Evolutionary conservation across 345 rosid genomes (phyloP).

Genomic region (Mallotus nudiflorus): DNA sequence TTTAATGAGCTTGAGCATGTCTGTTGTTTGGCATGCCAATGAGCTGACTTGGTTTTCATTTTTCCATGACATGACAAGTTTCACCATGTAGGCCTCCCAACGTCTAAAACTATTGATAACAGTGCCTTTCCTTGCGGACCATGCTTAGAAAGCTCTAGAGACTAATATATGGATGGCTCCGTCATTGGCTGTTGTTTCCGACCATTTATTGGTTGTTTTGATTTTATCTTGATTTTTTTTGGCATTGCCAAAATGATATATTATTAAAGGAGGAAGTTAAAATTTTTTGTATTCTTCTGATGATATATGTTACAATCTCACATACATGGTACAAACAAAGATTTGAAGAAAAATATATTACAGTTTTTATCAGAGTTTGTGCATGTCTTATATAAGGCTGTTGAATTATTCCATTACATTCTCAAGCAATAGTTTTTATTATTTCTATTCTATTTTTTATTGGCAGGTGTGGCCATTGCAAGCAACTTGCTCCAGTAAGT

Average conservation of each 20-base stretch:
- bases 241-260: not conserved
- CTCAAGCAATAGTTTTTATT: not conserved
- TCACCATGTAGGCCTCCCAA: not conserved
- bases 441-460: not conserved
- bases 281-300: not conserved
- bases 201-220: too few relatives aligned
- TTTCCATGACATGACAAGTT: not conserved
- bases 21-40: constrained; percentile 3
- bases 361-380: not conserved
- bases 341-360: not conserved
- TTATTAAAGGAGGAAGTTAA: not conserved
- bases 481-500: constrained; percentile 93
- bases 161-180: not conserved
- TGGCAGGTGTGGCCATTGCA: constrained; percentile 99
- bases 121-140: too few relatives aligned
- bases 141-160: not conserved
- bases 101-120: too few relatives aligned
- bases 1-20: not conserved
- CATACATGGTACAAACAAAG: not conserved
- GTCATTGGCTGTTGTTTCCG: not conserved
- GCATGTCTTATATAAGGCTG: not conserved
- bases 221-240: not conserved
- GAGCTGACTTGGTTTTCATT: not conserved
- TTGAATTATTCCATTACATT: not conserved
- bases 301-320: not conserved